These are phyloP conservation scores for Trypanosoma rangeli DNA, from an alignment of 208 protist species.

Conservation along the genomic window DNA sequence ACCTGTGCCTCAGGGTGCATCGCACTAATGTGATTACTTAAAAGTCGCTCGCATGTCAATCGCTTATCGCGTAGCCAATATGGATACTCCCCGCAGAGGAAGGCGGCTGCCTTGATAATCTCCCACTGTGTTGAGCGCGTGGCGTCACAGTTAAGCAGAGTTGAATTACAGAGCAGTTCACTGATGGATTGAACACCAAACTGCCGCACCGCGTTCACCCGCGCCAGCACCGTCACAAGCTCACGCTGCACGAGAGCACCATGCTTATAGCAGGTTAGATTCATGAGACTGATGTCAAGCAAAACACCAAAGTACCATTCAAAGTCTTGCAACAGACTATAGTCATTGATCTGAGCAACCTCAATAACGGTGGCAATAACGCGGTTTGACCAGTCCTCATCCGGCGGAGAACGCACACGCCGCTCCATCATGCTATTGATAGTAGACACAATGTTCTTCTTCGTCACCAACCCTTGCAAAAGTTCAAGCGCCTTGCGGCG, in stretches of 20 bases:
- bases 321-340: slow-evolving; percentile 94
- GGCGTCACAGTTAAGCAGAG: slow-evolving; percentile 44
- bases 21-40: slow-evolving; percentile 34
- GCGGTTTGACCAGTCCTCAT: slow-evolving; percentile 92
- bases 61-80: slow-evolving; percentile 69
- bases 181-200: slow-evolving; percentile 68
- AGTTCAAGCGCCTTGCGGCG: slow-evolving; percentile 93
- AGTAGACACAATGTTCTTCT: slow-evolving; percentile 89
- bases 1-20: slow-evolving; percentile 84
- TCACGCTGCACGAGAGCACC: slow-evolving; percentile 89
- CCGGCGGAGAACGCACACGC: slow-evolving; percentile 53
- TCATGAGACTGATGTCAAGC: slow-evolving; percentile 81
- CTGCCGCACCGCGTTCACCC: slow-evolving; percentile 90
- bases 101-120: slow-evolving; percentile 91
- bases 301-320: slow-evolving; percentile 98
- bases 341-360: slow-evolving; percentile 82
- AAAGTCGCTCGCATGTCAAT: slow-evolving; percentile 43
- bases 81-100: slow-evolving; percentile 93
- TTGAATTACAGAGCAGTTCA: slow-evolving; percentile 47
- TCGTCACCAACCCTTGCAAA: slow-evolving; percentile 89
- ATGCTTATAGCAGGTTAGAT: slow-evolving; percentile 62
- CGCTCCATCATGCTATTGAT: slow-evolving; percentile 76
- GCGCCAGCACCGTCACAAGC: slow-evolving; percentile 93
- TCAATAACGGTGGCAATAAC: slow-evolving; percentile 89
- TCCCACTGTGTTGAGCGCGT: slow-evolving; percentile 64